These are phyloP conservation scores for Allium sativum DNA, from an alignment of 106 monocot species.

Conservation along the genomic window DNA sequence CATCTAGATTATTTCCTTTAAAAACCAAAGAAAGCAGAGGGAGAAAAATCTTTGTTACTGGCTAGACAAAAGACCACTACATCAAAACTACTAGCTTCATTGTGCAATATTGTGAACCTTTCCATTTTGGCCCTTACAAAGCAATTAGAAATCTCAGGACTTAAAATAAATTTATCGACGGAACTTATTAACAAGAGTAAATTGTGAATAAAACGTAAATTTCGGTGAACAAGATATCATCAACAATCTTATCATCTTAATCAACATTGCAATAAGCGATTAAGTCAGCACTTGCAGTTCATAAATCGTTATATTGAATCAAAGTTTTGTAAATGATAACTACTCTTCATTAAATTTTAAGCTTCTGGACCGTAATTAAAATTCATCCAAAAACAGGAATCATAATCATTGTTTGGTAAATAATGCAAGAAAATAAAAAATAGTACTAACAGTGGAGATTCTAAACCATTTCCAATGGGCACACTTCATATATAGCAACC, in stretches of 20 bases:
- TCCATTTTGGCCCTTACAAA: slow-evolving; percentile 89
- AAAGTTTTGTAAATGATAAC: too few species aligned
- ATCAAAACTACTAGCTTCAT: slow-evolving; percentile 77
- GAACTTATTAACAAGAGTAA: too few species aligned
- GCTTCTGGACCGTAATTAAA: too few species aligned
- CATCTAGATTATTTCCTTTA: slow-evolving; percentile 78
- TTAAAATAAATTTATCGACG: slow-evolving; percentile 21
- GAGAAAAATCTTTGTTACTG: slow-evolving; percentile 88
- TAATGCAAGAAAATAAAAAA: neutral
- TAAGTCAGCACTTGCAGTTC: too few species aligned
- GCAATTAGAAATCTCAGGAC: slow-evolving; percentile 71
- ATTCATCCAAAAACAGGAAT: too few species aligned
- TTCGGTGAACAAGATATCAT: too few species aligned
- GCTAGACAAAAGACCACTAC: slow-evolving; percentile 91
- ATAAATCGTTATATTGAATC: too few species aligned
- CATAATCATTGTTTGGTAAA: too few species aligned
- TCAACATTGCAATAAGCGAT: too few species aligned
- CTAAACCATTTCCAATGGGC: slow-evolving; percentile 65
- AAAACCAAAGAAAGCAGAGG: slow-evolving; percentile 89
- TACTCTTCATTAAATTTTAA: too few species aligned
- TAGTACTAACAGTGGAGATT: slow-evolving; percentile 40
- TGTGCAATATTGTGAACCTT: slow-evolving; percentile 70
- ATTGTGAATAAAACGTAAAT: too few species aligned
- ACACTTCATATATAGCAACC: slow-evolving; percentile 87
- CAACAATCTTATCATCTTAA: too few species aligned